A percentile compares a stretch with the other conserved stretches of the same genome.
These are phyloP conservation scores for Rickenella mellea DNA, from an alignment of 768 basidiomycete genomes.

Conservation along the genomic window DNA sequence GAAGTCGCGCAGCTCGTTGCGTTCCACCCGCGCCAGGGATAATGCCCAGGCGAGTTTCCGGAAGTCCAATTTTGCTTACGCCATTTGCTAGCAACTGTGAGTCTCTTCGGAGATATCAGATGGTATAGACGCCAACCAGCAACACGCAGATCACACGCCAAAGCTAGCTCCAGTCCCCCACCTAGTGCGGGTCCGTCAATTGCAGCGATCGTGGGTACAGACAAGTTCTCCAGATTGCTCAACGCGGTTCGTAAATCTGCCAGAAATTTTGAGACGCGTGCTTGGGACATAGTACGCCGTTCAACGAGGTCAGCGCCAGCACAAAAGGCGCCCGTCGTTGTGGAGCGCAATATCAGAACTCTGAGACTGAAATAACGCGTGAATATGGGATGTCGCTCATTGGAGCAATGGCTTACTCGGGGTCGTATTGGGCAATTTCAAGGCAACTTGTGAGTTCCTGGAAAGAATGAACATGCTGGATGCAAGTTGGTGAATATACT, in stretches of 20 bases:
- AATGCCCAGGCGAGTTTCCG: conserved; percentile 70
- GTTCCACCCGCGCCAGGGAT: conserved; percentile 91
- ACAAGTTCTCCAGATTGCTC: conserved; percentile 66
- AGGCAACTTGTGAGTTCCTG: conserved; percentile 69
- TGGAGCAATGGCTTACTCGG: conserved; percentile 33
- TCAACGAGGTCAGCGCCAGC: conserved; percentile 88
- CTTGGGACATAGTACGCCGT: conserved; percentile 69
- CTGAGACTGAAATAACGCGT: conserved; percentile 41
- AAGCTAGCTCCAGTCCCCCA: conserved; percentile 81
- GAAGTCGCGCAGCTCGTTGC: conserved; percentile 66
- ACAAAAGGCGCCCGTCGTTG: conserved; percentile 74
- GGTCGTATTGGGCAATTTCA: conserved; percentile 56
- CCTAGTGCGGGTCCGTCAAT: conserved; percentile 91
- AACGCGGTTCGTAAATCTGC: conserved; percentile 63
- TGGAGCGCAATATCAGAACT: conserved; percentile 75
- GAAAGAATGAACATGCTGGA: conserved; percentile 1
- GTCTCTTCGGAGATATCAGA: neutral
- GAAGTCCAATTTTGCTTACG: conserved; percentile 82
- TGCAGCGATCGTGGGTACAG: conserved; percentile 85
- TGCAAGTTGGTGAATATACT: conserved; percentile 5
- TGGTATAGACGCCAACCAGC: conserved; percentile 48
- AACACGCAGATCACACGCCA: conserved; percentile 86
- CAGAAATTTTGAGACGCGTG: conserved; percentile 72
- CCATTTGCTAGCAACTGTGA: conserved; percentile 31
- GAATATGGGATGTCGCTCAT: conserved; percentile 5